Evolutionary conservation across 345 rosid species (phyloP).

Genomic region (Arabidopsis suecica): DNA sequence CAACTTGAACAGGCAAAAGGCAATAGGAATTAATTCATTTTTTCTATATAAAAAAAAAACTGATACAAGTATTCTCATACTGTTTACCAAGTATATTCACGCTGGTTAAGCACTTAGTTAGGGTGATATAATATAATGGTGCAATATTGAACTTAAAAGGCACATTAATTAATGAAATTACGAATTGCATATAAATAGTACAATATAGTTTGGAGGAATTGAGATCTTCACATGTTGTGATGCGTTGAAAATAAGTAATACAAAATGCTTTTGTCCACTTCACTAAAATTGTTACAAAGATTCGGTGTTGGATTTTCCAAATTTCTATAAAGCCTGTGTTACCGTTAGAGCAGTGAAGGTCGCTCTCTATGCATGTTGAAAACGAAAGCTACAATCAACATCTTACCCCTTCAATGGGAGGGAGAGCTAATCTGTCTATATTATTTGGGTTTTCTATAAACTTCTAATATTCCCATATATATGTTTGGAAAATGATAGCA

Average conservation of each 20-base stretch:
- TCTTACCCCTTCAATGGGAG: slow-evolving; percentile 45
- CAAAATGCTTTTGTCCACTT: slow-evolving; percentile 36
- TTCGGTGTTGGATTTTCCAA: slow-evolving; percentile 49
- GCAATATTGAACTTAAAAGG: not conserved
- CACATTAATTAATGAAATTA: not conserved
- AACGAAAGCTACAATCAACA: slow-evolving; percentile 44
- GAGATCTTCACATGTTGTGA: slow-evolving; percentile 31
- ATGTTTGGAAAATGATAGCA: slow-evolving; percentile 19
- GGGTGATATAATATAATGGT: slow-evolving; percentile 13
- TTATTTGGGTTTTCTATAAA: not conserved
- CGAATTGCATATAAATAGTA: not conserved
- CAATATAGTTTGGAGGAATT: slow-evolving; percentile 12
- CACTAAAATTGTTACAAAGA: slow-evolving; percentile 41
- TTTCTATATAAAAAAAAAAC: not conserved
- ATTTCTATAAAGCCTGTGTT: slow-evolving; percentile 30
- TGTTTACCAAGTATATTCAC: not conserved
- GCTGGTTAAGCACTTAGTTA: slow-evolving; percentile 7
- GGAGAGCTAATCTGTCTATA: slow-evolving; percentile 27
- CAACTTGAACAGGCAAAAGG: slow-evolving; percentile 47
- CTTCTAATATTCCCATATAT: not conserved
- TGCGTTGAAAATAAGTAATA: slow-evolving; percentile 30
- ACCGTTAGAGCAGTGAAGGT: slow-evolving; percentile 44
- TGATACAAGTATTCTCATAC: not conserved
- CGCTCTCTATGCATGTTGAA: slow-evolving; percentile 47
- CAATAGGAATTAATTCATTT: not conserved